Evolutionary conservation across 176 grass and related monocot genomes (phyloP), one percentile per base, ranked within the genome.

Genomic region (Avena atlantica): DNA sequence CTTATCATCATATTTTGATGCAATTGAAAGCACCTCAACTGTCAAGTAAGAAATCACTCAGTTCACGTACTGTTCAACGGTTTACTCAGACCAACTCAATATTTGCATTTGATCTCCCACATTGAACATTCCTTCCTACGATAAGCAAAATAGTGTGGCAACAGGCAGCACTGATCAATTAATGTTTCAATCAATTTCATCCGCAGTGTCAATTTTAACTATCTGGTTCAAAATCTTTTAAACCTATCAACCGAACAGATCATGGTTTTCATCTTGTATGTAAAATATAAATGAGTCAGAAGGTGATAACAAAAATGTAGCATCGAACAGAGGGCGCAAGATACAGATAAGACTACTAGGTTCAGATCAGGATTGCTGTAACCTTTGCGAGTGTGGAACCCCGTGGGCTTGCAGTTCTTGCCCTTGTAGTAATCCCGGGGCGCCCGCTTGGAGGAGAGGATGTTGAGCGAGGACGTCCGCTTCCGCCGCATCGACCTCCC

Each of bases 301-400:
- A 49, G 2, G 6, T n/a, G 24, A 52, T 36, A 52, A 2, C 4
- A 59, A n/a, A 81, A 6, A 10, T 36, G 76, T 56, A 23, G 47
- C 20, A 12, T 37, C 71, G 8, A 47, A 76, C 25, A 53, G 58
- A 12, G 25, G 12, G 24, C 40, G 9, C 11, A 2, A 29, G 36
- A 17, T 31, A 51, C 12, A 16, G 31, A 83, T 8, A 59, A 47
- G 9, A 77, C 19, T 1, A 85, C 48, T 5, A 44, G 45, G 20
- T 27, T 78, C 83, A 56, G 20, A 78, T 17, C 29, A 78, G 48
- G 37, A 61, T 19, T 52, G n/a, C 2, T n/a, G 59, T 45, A 65
- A 98, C 96, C 96, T 98, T 98, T 98, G 57, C 96, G 96, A 73
- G 96, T 98, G 63, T 98, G 96, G 73, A 98, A 98, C 25, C 93